Conservation (phyloP, 164 flowering plant species). For the Vitis vinifera region ASM3070453v1 NC_081806.1:1966001-1966500, state of each 20-base stretch:
- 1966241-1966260: background rate
- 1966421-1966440: too few species aligned
- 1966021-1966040: too few species aligned
- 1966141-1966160: slow-evolving; percentile 31
- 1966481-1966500: background rate
- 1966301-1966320: background rate
- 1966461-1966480: background rate
- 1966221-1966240: slow-evolving; percentile 1
- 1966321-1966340: background rate
- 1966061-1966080: slow-evolving; percentile 15
- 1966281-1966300: too few species aligned
- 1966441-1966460: too few species aligned
- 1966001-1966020: background rate
- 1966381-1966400: background rate
- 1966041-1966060: background rate
- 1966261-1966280: background rate
- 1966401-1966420: too few species aligned
- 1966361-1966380: background rate
- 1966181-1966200: slow-evolving; percentile 35
- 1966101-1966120: slow-evolving; percentile 23
- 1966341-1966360: background rate
- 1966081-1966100: slow-evolving; percentile 26
- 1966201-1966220: slow-evolving; percentile 67
- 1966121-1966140: background rate
- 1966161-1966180: slow-evolving; percentile 39